These are phyloP conservation scores for Starmerella riodocensis DNA, from an alignment of 805 yeast genomes.

Conservation along the genomic window DNA sequence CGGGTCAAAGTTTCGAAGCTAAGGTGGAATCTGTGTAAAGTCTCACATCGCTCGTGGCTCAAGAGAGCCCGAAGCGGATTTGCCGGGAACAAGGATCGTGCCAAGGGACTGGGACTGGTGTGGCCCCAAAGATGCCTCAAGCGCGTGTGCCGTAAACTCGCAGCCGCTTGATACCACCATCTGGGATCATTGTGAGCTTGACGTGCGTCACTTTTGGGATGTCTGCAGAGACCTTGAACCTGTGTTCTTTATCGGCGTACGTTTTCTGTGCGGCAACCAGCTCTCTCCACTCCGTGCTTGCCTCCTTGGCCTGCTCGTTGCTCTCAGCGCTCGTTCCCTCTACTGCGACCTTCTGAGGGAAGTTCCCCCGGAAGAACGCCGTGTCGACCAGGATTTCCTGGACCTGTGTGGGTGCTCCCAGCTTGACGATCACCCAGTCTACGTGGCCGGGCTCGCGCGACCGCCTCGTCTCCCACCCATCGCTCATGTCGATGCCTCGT, in stretches of 20 bases:
- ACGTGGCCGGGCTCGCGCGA: conserved; percentile 72
- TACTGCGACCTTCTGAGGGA: conserved; percentile 68
- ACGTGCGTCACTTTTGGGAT: conserved; percentile 47
- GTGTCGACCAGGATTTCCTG: conserved; percentile 66
- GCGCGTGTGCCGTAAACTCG: conserved; percentile 55
- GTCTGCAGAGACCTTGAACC: conserved; percentile 24
- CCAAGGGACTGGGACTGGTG: no score
- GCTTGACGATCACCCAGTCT: conserved; percentile 80
- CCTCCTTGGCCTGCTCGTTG: conserved; percentile 31
- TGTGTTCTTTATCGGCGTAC: conserved; percentile 73
- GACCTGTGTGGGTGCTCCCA: conserved; percentile 54
- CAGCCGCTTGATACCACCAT: conserved; percentile 89
- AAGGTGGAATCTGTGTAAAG: no score
- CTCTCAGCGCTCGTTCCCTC: conserved; percentile 40
- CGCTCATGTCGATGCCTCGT: conserved; percentile 90
- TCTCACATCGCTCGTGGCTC: no score
- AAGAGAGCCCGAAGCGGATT: no score
- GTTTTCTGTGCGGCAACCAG: conserved; percentile 61
- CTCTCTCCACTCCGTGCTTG: conserved; percentile 43
- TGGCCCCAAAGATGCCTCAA: no score
- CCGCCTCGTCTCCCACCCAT: conserved; percentile 96
- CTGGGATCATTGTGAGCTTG: conserved; percentile 75
- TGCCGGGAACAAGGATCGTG: no score
- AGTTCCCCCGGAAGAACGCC: conserved; percentile 88
- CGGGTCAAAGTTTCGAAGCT: no score